Evolutionary conservation across 2,329 filamentous ascomycete genomes (phyloP).

Genomic region (Elsinoe batatas): DNA sequence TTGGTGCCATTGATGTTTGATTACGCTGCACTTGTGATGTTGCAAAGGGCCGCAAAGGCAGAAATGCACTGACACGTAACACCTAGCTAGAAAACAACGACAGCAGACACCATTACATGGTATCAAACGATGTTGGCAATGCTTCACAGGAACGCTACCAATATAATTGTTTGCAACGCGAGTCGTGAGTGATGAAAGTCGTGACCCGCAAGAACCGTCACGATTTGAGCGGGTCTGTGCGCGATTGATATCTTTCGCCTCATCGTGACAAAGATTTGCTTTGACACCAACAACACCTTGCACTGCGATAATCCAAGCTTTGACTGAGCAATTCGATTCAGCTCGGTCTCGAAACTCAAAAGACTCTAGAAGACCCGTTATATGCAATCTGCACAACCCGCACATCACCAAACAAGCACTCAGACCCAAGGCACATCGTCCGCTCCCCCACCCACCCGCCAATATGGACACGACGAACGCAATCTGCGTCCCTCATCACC

Average conservation of each 20-base stretch:
- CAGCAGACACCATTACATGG: too few relatives aligned
- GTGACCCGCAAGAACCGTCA: not conserved
- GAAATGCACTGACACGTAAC: too few relatives aligned
- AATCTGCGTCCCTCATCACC: not conserved
- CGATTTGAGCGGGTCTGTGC: not conserved
- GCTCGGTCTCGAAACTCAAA: not conserved
- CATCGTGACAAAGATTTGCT: not conserved
- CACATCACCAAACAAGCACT: not conserved
- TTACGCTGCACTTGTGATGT: not conserved
- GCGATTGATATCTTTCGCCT: not conserved
- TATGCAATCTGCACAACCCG: slow-evolving; percentile 9
- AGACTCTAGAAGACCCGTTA: not conserved
- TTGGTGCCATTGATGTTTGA: not conserved
- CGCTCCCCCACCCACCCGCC: not conserved
- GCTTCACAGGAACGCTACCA: too few relatives aligned
- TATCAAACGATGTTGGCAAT: too few relatives aligned
- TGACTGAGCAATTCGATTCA: not conserved
- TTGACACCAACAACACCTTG: not conserved
- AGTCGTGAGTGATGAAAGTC: not conserved
- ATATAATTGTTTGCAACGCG: too few relatives aligned
- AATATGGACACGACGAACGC: not conserved
- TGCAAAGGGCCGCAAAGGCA: too few relatives aligned
- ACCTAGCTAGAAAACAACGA: too few relatives aligned
- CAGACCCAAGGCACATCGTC: not conserved
- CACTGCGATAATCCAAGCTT: not conserved